Base-by-base conservation (phyloP, 2,329 filamentous ascomycete genomes). In the Fusarium compactum region DNA sequence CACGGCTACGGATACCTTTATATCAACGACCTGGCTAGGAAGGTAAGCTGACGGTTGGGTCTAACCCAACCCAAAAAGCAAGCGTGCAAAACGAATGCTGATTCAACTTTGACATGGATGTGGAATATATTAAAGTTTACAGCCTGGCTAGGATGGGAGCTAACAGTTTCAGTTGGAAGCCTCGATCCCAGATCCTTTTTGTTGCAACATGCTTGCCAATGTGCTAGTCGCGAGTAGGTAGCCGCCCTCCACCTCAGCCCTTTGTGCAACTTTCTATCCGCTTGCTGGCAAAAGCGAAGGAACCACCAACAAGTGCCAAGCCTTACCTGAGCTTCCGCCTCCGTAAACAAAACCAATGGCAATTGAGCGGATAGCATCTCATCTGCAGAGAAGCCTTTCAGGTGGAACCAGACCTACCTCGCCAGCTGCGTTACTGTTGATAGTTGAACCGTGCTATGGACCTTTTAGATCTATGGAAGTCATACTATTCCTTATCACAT, bases 121-220 rank as follows among this genome's bases (percentile, higher is more conserved):
- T 61, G 38, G 47, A 44, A 48, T 38, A 57, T 40, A 20, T 40
- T 12, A 51, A 51, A 30, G 48, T 58, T 71, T 55, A 25, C 18
- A 25, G 47, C 40, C 45, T 46, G 40, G 47, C 38, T n/a, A 47
- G 58, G 53, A 51, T 52, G 32, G 32, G 47, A 53, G 29, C 56
- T 30, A 58, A 53, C 60, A 54, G 38, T 22, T 55, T 52, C 30
- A 45, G 44, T 45, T 51, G 12, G 24, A 56, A 18, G 52, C 53
- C 30, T 48, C 54, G 38, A 38, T 29, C 45, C 54, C 25, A 40
- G 34, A 32, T 38, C 34, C 34, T 48, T 63, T 63, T 55, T 52
- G 32, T 41, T 12, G 38, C 46, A 32, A 32, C 43, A 32, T 47
- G 52, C 56, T 60, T 62, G 34, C 34, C 20, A 27, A 41, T 8